phyloP scores from a whole-genome alignment of 192 early-diverging fungal genomes.

The Rhizophlyctis rosea region DNA sequence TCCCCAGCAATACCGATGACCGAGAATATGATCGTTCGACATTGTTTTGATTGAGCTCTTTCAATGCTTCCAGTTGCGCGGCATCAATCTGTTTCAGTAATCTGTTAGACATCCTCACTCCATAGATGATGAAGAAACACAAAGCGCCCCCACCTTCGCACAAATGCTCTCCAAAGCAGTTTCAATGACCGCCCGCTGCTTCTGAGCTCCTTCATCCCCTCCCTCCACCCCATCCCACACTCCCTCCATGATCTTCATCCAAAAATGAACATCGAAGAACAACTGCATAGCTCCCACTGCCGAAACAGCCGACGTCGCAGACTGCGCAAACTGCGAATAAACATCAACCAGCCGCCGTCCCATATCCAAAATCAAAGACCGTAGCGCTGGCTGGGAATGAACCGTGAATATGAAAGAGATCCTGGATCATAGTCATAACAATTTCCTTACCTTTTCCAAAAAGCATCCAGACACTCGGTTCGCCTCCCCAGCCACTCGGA shows the following conservation, averaged over 20 bases:
- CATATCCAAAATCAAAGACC: slow-evolving; percentile 15
- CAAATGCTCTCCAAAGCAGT: no score
- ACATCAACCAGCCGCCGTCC: slow-evolving; percentile 14
- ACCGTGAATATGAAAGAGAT: no score
- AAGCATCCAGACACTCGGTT: slow-evolving; percentile 40
- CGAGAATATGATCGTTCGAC: slow-evolving; percentile 59
- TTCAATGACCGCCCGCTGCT: background rate
- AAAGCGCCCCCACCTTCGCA: no score
- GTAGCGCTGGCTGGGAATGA: slow-evolving; percentile 13
- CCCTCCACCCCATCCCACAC: background rate
- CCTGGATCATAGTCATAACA: no score
- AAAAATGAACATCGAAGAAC: slow-evolving; percentile 59
- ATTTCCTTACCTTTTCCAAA: slow-evolving; percentile 43
- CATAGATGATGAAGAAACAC: no score
- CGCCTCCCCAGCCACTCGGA: slow-evolving; percentile 42
- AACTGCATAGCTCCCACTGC: slow-evolving; percentile 62
- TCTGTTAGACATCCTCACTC: no score
- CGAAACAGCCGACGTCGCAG: slow-evolving; percentile 20
- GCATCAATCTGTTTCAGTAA: slow-evolving; percentile 73
- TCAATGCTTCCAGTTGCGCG: slow-evolving; percentile 57
- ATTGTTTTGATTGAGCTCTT: slow-evolving; percentile 44
- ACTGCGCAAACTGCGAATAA: slow-evolving; percentile 16
- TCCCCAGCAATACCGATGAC: slow-evolving; percentile 51
- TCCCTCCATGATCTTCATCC: slow-evolving; percentile 48
- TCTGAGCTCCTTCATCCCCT: background rate